Evolutionary conservation across 2,329 filamentous ascomycete genomes (phyloP).

Genomic region (Chaetomium globosum): DNA sequence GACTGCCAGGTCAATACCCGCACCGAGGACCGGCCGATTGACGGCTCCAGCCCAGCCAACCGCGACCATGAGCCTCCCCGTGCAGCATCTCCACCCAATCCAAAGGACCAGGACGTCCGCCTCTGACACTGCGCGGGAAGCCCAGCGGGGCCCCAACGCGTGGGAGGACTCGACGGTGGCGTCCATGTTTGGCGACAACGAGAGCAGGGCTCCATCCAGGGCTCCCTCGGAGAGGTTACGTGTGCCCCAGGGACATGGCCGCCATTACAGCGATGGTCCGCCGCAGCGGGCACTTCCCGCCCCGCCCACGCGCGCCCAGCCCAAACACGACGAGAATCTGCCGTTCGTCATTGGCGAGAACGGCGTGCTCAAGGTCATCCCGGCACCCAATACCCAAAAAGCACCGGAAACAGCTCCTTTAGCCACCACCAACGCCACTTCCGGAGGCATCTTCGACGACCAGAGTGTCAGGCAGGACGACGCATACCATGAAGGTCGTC

Average conservation of each 20-base stretch:
- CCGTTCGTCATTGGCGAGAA: conserved; percentile 45
- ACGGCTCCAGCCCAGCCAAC: conserved; percentile 37
- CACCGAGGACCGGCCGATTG: conserved; percentile 42
- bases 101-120: conserved; percentile 37
- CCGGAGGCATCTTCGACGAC: conserved; percentile 33
- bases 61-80: conserved; percentile 32
- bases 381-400: conserved; percentile 25
- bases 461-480: conserved; percentile 34
- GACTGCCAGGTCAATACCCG: conserved; percentile 46
- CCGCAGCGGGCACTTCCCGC: conserved; percentile 24
- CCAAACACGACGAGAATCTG: conserved; percentile 35
- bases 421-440: conserved; percentile 28
- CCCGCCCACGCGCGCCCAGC: conserved; percentile 22
- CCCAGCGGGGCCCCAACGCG: conserved; percentile 37
- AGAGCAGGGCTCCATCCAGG: conserved; percentile 36
- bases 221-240: conserved; percentile 35
- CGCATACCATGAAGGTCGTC: conserved; percentile 35
- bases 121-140: conserved; percentile 35
- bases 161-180: conserved; percentile 46
- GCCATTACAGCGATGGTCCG: conserved; percentile 35
- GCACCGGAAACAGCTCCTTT: conserved; percentile 35
- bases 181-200: conserved; percentile 39
- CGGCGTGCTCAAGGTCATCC: conserved; percentile 44
- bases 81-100: conserved; percentile 36
- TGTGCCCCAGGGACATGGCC: conserved; percentile 32